phyloP scores from a whole-genome alignment of 179 eudicot genomes.

The Amaranthus tricolor region DNA sequence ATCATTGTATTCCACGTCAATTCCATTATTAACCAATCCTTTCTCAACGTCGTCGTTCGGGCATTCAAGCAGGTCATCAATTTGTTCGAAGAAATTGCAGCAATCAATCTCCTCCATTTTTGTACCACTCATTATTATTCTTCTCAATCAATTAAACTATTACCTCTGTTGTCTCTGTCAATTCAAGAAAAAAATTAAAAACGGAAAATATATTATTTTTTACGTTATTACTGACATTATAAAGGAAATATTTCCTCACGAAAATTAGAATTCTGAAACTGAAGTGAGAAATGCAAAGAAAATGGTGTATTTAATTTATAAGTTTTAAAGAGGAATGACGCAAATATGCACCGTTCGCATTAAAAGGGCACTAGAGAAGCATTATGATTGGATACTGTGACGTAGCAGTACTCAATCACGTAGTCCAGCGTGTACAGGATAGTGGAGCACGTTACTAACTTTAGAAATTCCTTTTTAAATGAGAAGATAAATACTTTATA shows the following conservation, averaged over 20 bases:
- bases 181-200: background rate
- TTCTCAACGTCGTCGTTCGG: slow-evolving; percentile 42
- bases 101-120: slow-evolving; percentile 63
- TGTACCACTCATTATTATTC: slow-evolving; percentile 25
- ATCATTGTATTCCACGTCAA: slow-evolving; percentile 20
- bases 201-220: background rate
- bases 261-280: too few relatives aligned
- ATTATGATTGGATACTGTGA: background rate
- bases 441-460: slow-evolving; percentile 7
- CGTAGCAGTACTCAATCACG: background rate
- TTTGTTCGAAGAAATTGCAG: slow-evolving; percentile 76
- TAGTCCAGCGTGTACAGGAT: slow-evolving; percentile 16
- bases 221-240: too few relatives aligned
- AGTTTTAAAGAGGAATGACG: too few relatives aligned
- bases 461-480: background rate
- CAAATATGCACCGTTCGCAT: background rate
- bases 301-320: background rate
- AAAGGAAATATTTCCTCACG: too few relatives aligned
- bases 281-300: too few relatives aligned
- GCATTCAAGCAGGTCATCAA: slow-evolving; percentile 80
- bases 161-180: slow-evolving; percentile 3
- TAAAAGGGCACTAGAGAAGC: background rate
- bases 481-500: background rate
- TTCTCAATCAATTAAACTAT: background rate
- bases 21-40: slow-evolving; percentile 25